Evolutionary conservation across 2,329 filamentous ascomycete species (phyloP), one percentile per base, ranked within the genome.

Genomic region (Fusarium buxicola): DNA sequence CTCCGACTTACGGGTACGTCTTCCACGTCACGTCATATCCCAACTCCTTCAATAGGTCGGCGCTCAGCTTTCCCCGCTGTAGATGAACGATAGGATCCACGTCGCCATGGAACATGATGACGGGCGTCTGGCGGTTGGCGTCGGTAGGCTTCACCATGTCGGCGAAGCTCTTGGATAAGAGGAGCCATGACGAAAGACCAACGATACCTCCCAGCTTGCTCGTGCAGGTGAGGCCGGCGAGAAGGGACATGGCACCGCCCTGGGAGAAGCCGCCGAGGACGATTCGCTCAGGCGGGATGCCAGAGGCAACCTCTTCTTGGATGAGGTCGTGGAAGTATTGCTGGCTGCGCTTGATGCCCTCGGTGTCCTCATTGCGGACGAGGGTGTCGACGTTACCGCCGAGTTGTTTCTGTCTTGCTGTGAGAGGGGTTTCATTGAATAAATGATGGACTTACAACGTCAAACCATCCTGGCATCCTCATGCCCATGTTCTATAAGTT

Each of bases 61-160:
- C 86, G 21, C 91, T 92, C 76, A 82, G 75, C 74, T 86, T 78
- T 12, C 92, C 94, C 76, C 91, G 89, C 53, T 84, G 78, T 38
- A 88, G 84, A 66, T 82, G 84, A 8, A 97, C 91, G 4, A 97
- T 80, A 12, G 83, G 83, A 75, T 99, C 94, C 1, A 78, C 78
- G 60, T 89, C 85, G n/a, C 95, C 95, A 70, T 98, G 95, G 11
- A 86, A 92, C 88, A 97, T 90, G 77, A 95, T 92, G 62, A 98
- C 88, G 1, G 91, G 91, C 2, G 92, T 97, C 35, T 90, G 82
- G 76, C 89, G 86, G 66, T 84, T 81, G 55, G 60, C 39, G 81
- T 83, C 79, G 7, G 63, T 68, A 12, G 76, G 73, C 3, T 78
- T 75, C 18, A 81, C 63, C 13, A 72, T 54, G 15, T 78, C 74